Conservation (phyloP, 192 early-diverging fungal genomes). For the Coemansia furcata region DNA sequence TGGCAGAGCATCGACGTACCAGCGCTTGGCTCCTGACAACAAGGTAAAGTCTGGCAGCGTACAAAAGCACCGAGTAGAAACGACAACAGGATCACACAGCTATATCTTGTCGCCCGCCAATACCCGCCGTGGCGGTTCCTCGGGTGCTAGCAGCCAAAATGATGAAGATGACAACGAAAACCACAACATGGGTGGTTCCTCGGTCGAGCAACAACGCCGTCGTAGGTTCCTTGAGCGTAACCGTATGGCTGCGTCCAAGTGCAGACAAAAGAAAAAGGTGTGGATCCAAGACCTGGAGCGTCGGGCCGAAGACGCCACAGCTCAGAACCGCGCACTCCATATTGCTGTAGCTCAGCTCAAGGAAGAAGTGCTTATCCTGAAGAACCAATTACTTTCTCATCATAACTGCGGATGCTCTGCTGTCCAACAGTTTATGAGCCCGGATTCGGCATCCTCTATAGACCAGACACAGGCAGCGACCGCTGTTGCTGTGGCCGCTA, state of each 20-base stretch:
- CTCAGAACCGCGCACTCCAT: conserved; percentile 48
- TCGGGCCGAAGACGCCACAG: conserved; percentile 56
- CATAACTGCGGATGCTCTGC: conserved; percentile 51
- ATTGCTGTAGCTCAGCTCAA: conserved; percentile 47
- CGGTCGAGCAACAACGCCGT: conserved; percentile 61
- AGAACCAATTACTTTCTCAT: conserved; percentile 55
- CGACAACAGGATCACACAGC: background rate
- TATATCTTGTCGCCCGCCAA: background rate
- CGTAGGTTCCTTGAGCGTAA: conserved; percentile 85
- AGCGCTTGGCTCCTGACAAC: conserved; percentile 5
- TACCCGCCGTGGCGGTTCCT: background rate
- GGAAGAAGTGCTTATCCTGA: conserved; percentile 52
- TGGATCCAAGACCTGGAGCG: conserved; percentile 81
- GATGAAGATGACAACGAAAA: conserved; percentile 10
- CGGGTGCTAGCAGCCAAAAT: conserved; percentile 3
- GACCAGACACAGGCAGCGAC: conserved; percentile 8
- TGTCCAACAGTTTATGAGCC: conserved; percentile 54
- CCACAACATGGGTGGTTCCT: conserved; percentile 46
- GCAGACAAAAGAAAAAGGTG: conserved; percentile 89
- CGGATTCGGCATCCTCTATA: conserved; percentile 5
- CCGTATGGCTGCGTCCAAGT: conserved; percentile 84
- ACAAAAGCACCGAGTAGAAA: conserved; percentile 8
- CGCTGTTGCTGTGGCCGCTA: conserved; percentile 18
- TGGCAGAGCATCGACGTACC: conserved; percentile 20
- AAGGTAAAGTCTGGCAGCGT: conserved; percentile 24